These are phyloP conservation scores for Iris macrosiphon DNA, from an alignment of 106 monocot genomes.

Conservation along the genomic window DNA sequence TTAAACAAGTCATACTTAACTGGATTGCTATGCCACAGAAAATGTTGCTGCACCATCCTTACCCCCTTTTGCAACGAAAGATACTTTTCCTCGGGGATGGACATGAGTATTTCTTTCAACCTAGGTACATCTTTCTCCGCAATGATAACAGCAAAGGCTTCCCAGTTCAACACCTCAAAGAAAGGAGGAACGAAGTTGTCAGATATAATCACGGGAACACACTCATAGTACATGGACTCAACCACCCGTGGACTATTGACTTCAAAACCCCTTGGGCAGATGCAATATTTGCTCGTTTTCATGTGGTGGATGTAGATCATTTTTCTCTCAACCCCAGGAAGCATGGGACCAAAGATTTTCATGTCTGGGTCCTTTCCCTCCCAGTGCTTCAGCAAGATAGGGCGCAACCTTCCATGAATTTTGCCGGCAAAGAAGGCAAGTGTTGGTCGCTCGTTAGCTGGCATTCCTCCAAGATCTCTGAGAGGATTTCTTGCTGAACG, in stretches of 20 bases:
- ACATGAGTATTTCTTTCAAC: conserved; percentile 45
- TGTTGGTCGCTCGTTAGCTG: conserved; percentile 21
- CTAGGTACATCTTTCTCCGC: conserved; percentile 50
- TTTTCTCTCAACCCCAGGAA: conserved; percentile 16
- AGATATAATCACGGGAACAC: conserved; percentile 68
- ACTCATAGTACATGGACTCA: conserved; percentile 62
- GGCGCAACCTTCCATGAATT: conserved; percentile 56
- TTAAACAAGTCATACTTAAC: conserved; percentile 66
- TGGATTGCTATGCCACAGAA: conserved; percentile 55
- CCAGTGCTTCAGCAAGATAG: conserved; percentile 52
- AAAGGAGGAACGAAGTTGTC: conserved; percentile 70
- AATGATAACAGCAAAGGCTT: conserved; percentile 44
- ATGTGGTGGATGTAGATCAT: conserved; percentile 39
- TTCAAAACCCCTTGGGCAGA: conserved; percentile 70
- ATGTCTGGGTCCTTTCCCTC: conserved; percentile 59
- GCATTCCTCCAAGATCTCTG: conserved; percentile 38
- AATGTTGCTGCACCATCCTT: conserved; percentile 56
- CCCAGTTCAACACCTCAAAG: conserved; percentile 72
- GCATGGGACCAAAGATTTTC: conserved; percentile 56
- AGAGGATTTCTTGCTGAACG: conserved; percentile 27
- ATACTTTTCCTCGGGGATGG: conserved; percentile 41
- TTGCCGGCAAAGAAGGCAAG: conserved; percentile 74
- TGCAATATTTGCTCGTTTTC: conserved; percentile 67
- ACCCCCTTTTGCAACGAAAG: conserved; percentile 40
- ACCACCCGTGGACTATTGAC: conserved; percentile 59